Conservation (phyloP, 768 basidiomycete genomes). For the Phylloporus arenicola region DNA sequence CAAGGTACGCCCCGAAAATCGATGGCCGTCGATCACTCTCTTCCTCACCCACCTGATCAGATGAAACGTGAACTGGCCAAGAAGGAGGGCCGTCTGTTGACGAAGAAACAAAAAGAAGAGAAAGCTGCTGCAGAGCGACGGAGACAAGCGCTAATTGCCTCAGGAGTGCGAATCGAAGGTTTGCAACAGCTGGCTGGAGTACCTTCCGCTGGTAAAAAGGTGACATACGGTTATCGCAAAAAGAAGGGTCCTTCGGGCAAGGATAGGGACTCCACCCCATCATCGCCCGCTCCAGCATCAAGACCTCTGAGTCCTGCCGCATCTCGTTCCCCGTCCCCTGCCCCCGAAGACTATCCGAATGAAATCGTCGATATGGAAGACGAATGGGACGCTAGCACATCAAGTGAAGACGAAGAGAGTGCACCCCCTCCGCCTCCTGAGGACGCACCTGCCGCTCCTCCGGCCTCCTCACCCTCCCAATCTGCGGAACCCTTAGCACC, state of each 20-base stretch:
- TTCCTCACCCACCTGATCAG: slow-evolving; percentile 35
- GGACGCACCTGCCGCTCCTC: slow-evolving; percentile 1
- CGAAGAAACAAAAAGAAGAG: slow-evolving; percentile 97
- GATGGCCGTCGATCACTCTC: not conserved
- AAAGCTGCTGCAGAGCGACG: slow-evolving; percentile 85
- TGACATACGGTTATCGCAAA: slow-evolving; percentile 79
- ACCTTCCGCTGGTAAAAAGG: slow-evolving; percentile 53
- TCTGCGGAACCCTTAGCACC: slow-evolving; percentile 16
- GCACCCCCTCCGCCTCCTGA: slow-evolving; percentile 13
- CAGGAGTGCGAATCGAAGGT: slow-evolving; percentile 87
- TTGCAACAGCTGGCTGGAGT: slow-evolving; percentile 55
- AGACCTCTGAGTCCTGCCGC: slow-evolving; percentile 41
- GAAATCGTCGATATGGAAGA: slow-evolving; percentile 37
- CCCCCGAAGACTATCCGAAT: slow-evolving; percentile 25
- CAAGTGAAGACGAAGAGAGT: slow-evolving; percentile 49
- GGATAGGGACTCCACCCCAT: slow-evolving; percentile 31
- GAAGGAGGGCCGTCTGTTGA: slow-evolving; percentile 91
- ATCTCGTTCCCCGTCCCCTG: slow-evolving; percentile 21
- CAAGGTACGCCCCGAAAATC: slow-evolving; percentile 45
- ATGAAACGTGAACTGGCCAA: slow-evolving; percentile 84
- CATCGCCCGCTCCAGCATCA: slow-evolving; percentile 50
- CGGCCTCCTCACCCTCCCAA: not conserved
- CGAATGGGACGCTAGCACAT: slow-evolving; percentile 53
- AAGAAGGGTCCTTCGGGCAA: slow-evolving; percentile 57
- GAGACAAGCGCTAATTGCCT: slow-evolving; percentile 83